These are phyloP conservation scores for Phanerodontia chrysosporium DNA, from an alignment of 768 basidiomycete species.

Conservation along the genomic window DNA sequence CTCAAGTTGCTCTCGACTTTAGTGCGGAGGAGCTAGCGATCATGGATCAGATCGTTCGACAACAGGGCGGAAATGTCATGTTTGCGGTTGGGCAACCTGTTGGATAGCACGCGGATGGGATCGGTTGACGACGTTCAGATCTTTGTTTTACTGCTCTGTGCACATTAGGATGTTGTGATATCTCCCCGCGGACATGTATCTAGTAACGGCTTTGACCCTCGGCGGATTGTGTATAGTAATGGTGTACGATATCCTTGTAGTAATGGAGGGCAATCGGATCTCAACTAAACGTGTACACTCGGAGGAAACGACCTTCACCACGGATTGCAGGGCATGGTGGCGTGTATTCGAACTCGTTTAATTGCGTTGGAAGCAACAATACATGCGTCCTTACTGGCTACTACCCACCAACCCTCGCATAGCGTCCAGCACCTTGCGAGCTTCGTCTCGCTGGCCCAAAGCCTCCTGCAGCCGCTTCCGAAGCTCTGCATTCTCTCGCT, in stretches of 20 bases:
- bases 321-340: no score
- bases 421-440: conserved; percentile 1
- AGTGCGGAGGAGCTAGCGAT: conserved; percentile 23
- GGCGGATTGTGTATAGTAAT: background rate
- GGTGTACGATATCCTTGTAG: conserved; percentile 3
- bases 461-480: conserved; percentile 3
- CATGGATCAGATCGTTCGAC: conserved; percentile 25
- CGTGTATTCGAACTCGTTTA: background rate
- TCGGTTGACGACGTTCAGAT: background rate
- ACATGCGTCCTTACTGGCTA: background rate
- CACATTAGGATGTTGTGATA: background rate
- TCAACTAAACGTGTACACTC: no score
- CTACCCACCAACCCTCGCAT: conserved; percentile 9
- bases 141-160: background rate
- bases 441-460: conserved; percentile 6
- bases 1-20: conserved; percentile 20
- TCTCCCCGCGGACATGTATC: background rate
- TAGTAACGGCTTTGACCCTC: background rate
- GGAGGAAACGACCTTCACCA: no score
- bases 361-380: background rate
- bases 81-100: background rate
- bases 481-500: conserved; percentile 3
- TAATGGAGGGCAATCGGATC: background rate
- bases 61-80: conserved; percentile 11
- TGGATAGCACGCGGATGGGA: background rate